A percentile compares a stretch with the other conserved stretches of the same genome.
Evolutionary conservation across 768 basidiomycete species (phyloP).

Genomic region (Boletus tomentosulus): DNA sequence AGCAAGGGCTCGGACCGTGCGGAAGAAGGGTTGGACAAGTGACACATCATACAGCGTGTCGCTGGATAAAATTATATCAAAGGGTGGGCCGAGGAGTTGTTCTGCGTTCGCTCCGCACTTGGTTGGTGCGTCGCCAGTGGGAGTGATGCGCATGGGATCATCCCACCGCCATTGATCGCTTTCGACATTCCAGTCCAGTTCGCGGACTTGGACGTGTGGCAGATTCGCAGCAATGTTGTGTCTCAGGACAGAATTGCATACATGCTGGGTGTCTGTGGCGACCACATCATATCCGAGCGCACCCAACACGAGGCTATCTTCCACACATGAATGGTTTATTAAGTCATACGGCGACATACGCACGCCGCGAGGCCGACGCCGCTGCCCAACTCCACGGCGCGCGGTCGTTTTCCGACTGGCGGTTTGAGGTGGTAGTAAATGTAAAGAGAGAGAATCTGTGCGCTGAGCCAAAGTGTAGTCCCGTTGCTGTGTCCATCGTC

Average conservation of each 20-base stretch:
- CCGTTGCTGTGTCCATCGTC: constrained; percentile 68
- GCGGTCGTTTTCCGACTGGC: constrained; percentile 23
- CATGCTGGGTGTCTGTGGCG: constrained; percentile 67
- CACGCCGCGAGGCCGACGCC: constrained; percentile 79
- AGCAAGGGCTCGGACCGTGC: constrained; percentile 57
- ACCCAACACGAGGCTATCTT: constrained; percentile 47
- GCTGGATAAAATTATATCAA: constrained; percentile 76
- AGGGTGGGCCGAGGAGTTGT: constrained; percentile 45
- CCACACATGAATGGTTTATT: background rate
- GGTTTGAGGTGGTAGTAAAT: constrained; percentile 41
- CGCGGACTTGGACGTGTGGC: constrained; percentile 47
- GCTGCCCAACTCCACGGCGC: constrained; percentile 74
- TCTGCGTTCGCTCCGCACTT: constrained; percentile 12
- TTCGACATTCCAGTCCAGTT: constrained; percentile 66
- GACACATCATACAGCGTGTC: constrained; percentile 73
- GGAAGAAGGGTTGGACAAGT: constrained; percentile 66
- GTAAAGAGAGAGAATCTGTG: constrained; percentile 68
- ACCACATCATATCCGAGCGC: constrained; percentile 73
- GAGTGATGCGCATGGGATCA: constrained; percentile 28
- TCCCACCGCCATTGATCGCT: constrained; percentile 57
- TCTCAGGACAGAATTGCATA: constrained; percentile 58
- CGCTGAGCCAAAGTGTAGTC: constrained; percentile 81
- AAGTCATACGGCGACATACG: constrained; percentile 27
- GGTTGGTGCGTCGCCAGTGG: constrained; percentile 29
- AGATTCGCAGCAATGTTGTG: constrained; percentile 57